These are phyloP conservation scores for Tillandsia leiboldiana DNA, from an alignment of 176 grass and related monocot genomes.

Conservation along the genomic window DNA sequence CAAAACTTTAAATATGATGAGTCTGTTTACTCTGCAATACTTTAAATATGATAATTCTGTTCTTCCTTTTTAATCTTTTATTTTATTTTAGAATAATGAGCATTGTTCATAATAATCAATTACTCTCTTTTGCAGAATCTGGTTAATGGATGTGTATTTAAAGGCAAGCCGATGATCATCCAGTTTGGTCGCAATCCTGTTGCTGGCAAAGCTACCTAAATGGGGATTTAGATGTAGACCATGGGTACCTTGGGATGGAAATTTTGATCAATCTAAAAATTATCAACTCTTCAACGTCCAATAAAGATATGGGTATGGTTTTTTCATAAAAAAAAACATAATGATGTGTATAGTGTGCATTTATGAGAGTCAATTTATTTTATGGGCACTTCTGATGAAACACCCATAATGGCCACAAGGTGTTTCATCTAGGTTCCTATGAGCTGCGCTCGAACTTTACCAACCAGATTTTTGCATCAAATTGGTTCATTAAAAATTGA, in stretches of 20 bases:
- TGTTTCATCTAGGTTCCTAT: no score
- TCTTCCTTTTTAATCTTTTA: background rate
- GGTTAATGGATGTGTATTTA: slow-evolving; percentile 74
- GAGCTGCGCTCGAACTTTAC: no score
- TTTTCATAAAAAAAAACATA: background rate
- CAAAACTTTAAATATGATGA: no score
- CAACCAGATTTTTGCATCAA: no score
- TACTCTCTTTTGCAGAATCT: slow-evolving; percentile 56
- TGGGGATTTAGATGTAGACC: no score
- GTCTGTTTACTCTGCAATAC: no score
- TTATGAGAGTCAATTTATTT: background rate
- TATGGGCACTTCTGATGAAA: no score
- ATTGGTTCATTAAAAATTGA: no score
- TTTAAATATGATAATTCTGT: no score
- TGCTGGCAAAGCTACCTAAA: slow-evolving; percentile 53
- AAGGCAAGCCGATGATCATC: slow-evolving; percentile 89
- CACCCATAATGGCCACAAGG: no score
- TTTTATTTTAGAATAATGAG: background rate
- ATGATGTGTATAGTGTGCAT: background rate
- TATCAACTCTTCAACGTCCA: no score
- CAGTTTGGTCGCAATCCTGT: slow-evolving; percentile 83
- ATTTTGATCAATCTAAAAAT: background rate
- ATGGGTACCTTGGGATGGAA: no score
- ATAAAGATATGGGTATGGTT: background rate
- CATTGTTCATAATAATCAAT: background rate